These are phyloP conservation scores for Colletotrichum eremochloae DNA, from an alignment of 2,329 filamentous ascomycete species.

Conservation along the genomic window DNA sequence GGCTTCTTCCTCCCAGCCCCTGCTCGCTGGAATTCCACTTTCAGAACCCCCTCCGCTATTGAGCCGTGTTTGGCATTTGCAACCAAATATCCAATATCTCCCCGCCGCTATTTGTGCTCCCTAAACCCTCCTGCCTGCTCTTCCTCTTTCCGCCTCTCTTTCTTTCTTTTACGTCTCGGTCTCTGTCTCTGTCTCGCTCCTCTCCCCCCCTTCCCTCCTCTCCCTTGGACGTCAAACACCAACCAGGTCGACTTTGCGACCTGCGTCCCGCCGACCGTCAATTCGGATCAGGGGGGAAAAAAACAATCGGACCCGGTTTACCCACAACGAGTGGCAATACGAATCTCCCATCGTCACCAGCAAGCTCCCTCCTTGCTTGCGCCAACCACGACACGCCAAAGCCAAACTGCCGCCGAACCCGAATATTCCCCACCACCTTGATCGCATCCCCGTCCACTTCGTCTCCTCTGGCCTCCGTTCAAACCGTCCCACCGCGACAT, in stretches of 20 bases:
- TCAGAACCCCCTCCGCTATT: slow-evolving; percentile 33
- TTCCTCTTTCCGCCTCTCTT: background rate
- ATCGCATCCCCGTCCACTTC: background rate
- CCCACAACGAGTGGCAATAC: slow-evolving; percentile 30
- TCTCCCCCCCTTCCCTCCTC: background rate
- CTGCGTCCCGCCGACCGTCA: slow-evolving; percentile 24
- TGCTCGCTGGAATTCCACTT: slow-evolving; percentile 37
- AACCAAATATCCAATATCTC: slow-evolving; percentile 41
- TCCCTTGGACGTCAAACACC: slow-evolving; percentile 32
- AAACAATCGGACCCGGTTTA: slow-evolving; percentile 22
- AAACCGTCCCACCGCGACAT: slow-evolving; percentile 15
- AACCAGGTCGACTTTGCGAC: slow-evolving; percentile 19
- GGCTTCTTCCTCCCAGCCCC: slow-evolving; percentile 33
- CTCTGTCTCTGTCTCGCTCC: slow-evolving; percentile 1
- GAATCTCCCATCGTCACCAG: slow-evolving; percentile 21
- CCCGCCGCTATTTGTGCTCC: slow-evolving; percentile 28
- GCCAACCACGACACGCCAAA: slow-evolving; percentile 12
- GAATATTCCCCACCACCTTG: slow-evolving; percentile 17
- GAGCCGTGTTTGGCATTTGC: slow-evolving; percentile 35
- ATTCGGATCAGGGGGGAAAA: slow-evolving; percentile 2
- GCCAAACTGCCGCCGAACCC: slow-evolving; percentile 15
- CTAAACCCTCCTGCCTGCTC: background rate
- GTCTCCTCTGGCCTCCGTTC: slow-evolving; percentile 26
- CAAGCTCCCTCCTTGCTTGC: slow-evolving; percentile 35
- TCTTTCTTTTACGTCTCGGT: background rate